Base-by-base conservation (phyloP, 441 rosid species). In the Erysimum pusillum region DNA sequence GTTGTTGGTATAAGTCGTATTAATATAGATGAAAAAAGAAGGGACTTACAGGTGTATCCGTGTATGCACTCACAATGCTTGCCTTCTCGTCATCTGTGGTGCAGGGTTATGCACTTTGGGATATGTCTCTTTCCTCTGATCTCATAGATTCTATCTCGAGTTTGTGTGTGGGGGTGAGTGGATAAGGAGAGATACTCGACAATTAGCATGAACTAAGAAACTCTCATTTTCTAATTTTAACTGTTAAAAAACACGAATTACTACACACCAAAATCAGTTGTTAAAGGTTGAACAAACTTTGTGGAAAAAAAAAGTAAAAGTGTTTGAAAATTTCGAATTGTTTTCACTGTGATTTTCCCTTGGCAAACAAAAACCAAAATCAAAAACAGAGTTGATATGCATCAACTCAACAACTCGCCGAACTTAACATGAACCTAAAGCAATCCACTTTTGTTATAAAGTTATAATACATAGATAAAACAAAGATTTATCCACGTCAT, bases 391-490 rank as follows among this genome's bases (percentile, higher is more conserved):
- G 75, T 73, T 73, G 81, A 60, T 78, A 78, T 28, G 74, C 77
- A 15, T 71, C 81, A 83, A 87, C 90, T 89, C 88, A 89, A 84
- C 65, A 83, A 84, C 75, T 54, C 63, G 75, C 84, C 71, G 78
- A 73, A 75, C 81, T 75, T 67, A 81, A 80, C 84, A 72, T 70
- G 61, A 56, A 78, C 81, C 72, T 74, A 77, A 76, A 85, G 77
- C 61, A 67, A 81, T 76, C 76, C 74, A 51, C 85, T 84, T 80
- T 83, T 78, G 82, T 85, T 66, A 52, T 44, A 3, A 52, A 77
- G 82, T 85, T 66, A 52, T 44, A 3, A 52, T 34, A 5, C 41
- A 51, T 48, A 42, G 10, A 39, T 61, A 12, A 59, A 49, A 35
- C 10, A 25, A 44, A 12, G 7, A 1, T 12, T 25, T 77, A 46